Base-by-base conservation (phyloP, 495 filamentous ascomycete genomes). In the Aspergillus baeticus region DNA sequence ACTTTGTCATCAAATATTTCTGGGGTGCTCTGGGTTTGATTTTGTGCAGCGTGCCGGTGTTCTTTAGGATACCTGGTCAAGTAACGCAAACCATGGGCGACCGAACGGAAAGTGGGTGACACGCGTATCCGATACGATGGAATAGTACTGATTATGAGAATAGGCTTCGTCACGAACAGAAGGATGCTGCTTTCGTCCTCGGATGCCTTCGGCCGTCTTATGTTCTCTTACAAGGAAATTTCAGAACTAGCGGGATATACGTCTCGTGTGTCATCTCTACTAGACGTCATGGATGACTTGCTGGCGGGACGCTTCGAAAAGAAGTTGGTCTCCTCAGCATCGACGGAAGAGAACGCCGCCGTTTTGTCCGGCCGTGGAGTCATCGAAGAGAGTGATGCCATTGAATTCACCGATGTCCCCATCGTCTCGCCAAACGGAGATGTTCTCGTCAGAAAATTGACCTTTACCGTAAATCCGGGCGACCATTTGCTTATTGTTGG, bases 1-100 rank as follows among this genome's bases (percentile, higher is more conserved):
- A 98, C 68, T 98, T 96, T 73, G 89, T 98, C 13, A 93, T 98
- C 64, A 98, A 98, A 73, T 98, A 98, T 65, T 94, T 96, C 76
- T 98, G 94, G 94, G 95, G 95, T 49, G 94, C 94, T 5, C 62
- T 98, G 43, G 94, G 94, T 6, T 80, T 98, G 62, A 72, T 95
- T 58, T 85, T 98, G n/a, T 98, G 95, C 76, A 93, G 91, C 65
- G 84, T 96, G 3, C 94, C 94, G 1, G 93, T 98, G 0, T 98
- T 98, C 70, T 89, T 98, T 78, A 91, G 89, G 73, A 78, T 97
- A 3, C 93, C 94, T 8, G 90, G 89, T 22, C 82, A 84, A 45
- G 70, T 76, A n/a, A 73, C 80, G 3, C 79, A 84, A 59, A 93
- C 82, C 50, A 90, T 92, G 84, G 91, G 90, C 10, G 94, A 98